Base-by-base conservation (phyloP, 208 protist species). In the Lotmaria passim region DNA sequence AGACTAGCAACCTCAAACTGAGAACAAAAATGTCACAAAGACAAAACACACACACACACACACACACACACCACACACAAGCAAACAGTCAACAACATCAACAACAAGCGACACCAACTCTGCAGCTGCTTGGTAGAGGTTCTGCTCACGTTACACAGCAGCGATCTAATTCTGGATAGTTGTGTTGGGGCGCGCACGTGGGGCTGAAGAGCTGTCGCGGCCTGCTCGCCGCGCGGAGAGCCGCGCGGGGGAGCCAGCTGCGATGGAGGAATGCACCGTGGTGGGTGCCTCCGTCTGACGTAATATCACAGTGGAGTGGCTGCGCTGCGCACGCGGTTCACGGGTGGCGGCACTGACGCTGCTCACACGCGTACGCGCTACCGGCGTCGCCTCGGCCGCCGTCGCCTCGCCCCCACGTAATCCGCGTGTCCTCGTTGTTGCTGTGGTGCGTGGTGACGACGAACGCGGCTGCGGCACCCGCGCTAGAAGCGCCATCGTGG, bases 351-450 rank as follows among this genome's bases (percentile, higher is more conserved):
- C 53, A 24, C 34, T 34, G 21, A 66, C 30, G 59, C 63, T 77
- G 36, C 56, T 59, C 38, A 77, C 63, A 11, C 48, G 63, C 19
- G 39, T 41, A 1, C 71, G 71, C 3, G 63, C 62, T 28, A 52
- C 63, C 23, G 53, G 15, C n/a, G 52, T 28, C 0, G 24, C 30
- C 19, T 17, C 8, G 6, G n/a, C 50, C 1, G 11, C 28, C 26
- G 2, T 46, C 17, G 14, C 43, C n/a, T n/a, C n/a, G n/a, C n/a
- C n/a, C n/a, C n/a, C n/a, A n/a, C n/a, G 23, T 11, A 15, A 15
- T 7, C 12, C 39, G 17, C 43, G 38, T 7, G 5, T 24, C 11
- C n/a, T 24, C 56, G 62, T 23, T 68, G 48, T 30, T 46, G 62
- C 19, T 50, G 47, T 51, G 3, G 26, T 36, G 30, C 44, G 50